phyloP scores from a whole-genome alignment of 2,329 filamentous ascomycete genomes.

The Ilyonectria robusta region DNA sequence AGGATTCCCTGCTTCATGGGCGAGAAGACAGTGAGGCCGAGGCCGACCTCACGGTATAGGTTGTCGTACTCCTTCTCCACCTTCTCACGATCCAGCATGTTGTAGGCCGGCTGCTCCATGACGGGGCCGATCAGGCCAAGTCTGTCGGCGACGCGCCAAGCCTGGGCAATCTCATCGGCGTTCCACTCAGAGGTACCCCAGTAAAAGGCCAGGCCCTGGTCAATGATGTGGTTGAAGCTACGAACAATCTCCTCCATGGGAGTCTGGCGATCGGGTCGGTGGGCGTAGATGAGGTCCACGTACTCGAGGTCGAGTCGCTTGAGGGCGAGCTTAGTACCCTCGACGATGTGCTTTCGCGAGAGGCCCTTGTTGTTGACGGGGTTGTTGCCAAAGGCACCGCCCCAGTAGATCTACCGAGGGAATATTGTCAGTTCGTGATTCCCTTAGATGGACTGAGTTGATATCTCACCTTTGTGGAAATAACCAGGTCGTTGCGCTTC shows the following conservation, averaged over 20 bases:
- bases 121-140: slow-evolving; percentile 74
- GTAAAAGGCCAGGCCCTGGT: slow-evolving; percentile 77
- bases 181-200: slow-evolving; percentile 80
- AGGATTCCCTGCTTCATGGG: slow-evolving; percentile 72
- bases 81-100: slow-evolving; percentile 72
- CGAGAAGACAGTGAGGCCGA: slow-evolving; percentile 75
- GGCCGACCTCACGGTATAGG: slow-evolving; percentile 71
- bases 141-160: slow-evolving; percentile 72
- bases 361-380: slow-evolving; percentile 77
- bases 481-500: slow-evolving; percentile 73
- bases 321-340: slow-evolving; percentile 73
- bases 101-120: slow-evolving; percentile 78
- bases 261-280: slow-evolving; percentile 76
- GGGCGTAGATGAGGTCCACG: slow-evolving; percentile 79
- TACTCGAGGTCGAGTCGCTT: slow-evolving; percentile 71
- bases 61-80: slow-evolving; percentile 75
- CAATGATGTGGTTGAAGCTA: slow-evolving; percentile 79
- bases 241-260: slow-evolving; percentile 81
- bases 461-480: slow-evolving; percentile 68
- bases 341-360: slow-evolving; percentile 78
- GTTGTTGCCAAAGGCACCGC: slow-evolving; percentile 70
- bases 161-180: slow-evolving; percentile 75
- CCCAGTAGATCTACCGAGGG: slow-evolving; percentile 74
- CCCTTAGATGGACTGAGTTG: not conserved
- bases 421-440: slow-evolving; percentile 6